Percentiles rank a stretch among this genome's conserved stretches.
These are phyloP conservation scores for Rhizophora apiculata DNA, from an alignment of 345 rosid species.

Conservation along the genomic window DNA sequence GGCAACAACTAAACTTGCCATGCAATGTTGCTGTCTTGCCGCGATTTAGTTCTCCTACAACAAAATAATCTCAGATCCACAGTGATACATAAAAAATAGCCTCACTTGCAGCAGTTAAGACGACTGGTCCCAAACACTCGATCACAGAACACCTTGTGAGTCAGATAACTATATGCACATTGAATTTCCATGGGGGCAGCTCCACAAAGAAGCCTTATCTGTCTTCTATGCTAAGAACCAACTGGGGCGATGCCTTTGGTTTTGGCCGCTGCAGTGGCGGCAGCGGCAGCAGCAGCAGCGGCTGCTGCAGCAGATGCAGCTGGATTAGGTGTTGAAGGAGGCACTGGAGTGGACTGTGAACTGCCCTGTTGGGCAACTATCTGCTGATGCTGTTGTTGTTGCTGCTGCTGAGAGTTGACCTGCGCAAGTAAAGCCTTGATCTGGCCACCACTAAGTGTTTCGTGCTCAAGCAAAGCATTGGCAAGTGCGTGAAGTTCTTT, in stretches of 20 bases:
- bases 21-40: conserved; percentile 1
- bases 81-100: conserved; percentile 19
- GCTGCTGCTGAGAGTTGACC: conserved; percentile 56
- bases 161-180: conserved; percentile 34
- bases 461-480: conserved; percentile 72
- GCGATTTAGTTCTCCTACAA: conserved; percentile 16
- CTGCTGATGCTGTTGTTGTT: conserved; percentile 48
- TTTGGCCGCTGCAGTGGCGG: conserved; percentile 56
- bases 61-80: conserved; percentile 13
- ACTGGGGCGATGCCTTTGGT: conserved; percentile 81
- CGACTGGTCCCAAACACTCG: conserved; percentile 16
- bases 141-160: conserved; percentile 1
- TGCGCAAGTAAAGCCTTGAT: conserved; percentile 65
- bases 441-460: conserved; percentile 76
- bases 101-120: conserved; percentile 26
- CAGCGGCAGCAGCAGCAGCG: conserved; percentile 48
- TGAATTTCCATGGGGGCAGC: conserved; percentile 13
- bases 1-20: conserved; percentile 14
- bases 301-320: conserved; percentile 74
- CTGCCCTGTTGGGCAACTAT: conserved; percentile 41
- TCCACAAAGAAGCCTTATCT: conserved; percentile 15
- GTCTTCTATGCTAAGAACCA: conserved; percentile 50
- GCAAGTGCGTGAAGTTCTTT: conserved; percentile 87
- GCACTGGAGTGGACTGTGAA: conserved; percentile 55
- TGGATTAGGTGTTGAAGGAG: conserved; percentile 72